Percentiles rank a stretch among this genome's conserved stretches.
Conservation (phyloP, 176 grass and related monocot species). For the Puccinellia tenuiflora region DNA sequence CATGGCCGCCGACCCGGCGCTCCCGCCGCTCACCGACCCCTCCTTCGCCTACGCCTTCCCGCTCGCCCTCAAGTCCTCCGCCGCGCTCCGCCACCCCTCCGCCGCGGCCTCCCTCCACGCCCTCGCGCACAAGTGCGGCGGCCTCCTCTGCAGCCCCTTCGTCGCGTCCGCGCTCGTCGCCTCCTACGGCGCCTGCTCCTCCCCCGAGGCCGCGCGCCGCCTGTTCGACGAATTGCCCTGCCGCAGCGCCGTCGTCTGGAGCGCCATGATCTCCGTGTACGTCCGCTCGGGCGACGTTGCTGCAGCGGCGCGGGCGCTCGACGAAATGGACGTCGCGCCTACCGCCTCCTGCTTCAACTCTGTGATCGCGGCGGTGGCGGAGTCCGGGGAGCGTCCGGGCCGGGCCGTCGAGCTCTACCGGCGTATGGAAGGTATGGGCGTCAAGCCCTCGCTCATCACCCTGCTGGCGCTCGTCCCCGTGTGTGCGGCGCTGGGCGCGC, state of each 20-base stretch:
- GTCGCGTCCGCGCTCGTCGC: constrained; percentile 50
- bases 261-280: constrained; percentile 52
- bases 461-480: constrained; percentile 40
- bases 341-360: constrained; percentile 53
- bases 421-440: constrained; percentile 32
- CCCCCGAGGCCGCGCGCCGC: constrained; percentile 18
- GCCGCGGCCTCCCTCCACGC: constrained; percentile 34
- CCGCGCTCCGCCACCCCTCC: constrained; percentile 32
- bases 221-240: constrained; percentile 69
- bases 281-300: constrained; percentile 28
- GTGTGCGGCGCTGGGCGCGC: constrained; percentile 14
- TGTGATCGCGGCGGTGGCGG: constrained; percentile 33
- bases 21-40: constrained; percentile 46
- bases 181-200: constrained; percentile 35
- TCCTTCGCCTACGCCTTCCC: constrained; percentile 54
- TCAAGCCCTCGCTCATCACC: constrained; percentile 46
- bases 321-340: constrained; percentile 43
- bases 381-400: constrained; percentile 20
- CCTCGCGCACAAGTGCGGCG: constrained; percentile 32
- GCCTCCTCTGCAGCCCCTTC: constrained; percentile 36
- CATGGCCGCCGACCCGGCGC: constrained; percentile 39
- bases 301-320: constrained; percentile 17
- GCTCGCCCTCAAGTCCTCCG: constrained; percentile 59
- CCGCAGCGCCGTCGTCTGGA: constrained; percentile 57
- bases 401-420: constrained; percentile 47